Conservation (phyloP, 169 alveolate species). For the Plasmodium cynomolgi region DNA sequence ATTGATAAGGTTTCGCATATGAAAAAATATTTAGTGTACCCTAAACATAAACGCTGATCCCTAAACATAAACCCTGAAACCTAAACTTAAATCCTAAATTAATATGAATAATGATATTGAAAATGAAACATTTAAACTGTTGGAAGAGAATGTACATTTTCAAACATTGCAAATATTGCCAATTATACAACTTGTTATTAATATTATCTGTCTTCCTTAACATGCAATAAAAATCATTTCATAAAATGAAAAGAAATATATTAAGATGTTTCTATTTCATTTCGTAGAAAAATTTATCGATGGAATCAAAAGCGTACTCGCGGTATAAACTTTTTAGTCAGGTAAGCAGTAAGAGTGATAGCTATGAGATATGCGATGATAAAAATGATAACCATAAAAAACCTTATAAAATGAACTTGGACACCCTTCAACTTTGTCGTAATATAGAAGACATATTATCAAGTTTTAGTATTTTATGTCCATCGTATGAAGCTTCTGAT, state of each 20-base stretch:
- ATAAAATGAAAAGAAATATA: neutral
- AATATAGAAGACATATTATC: neutral
- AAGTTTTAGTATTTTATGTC: neutral
- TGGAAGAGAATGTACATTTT: neutral
- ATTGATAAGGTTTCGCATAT: no score
- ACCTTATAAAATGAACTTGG: neutral
- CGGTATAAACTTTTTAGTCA: neutral
- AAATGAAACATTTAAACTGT: neutral
- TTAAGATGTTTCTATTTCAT: neutral
- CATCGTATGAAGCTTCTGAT: neutral
- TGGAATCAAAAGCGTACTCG: neutral
- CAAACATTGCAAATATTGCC: neutral
- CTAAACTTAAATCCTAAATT: no score
- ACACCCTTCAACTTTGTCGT: neutral
- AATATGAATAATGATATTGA: neutral
- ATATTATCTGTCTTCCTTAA: neutral
- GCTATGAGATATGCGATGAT: neutral
- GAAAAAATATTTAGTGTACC: no score
- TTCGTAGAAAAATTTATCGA: neutral
- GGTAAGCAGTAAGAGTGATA: neutral
- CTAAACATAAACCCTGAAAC: no score
- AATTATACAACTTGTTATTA: neutral
- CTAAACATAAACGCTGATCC: no score
- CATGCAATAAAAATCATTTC: neutral
- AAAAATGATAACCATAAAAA: neutral